Evolutionary conservation across 345 rosid species (phyloP), one percentile per base, ranked within the genome.

Genomic region (Bruguiera gymnorhiza): DNA sequence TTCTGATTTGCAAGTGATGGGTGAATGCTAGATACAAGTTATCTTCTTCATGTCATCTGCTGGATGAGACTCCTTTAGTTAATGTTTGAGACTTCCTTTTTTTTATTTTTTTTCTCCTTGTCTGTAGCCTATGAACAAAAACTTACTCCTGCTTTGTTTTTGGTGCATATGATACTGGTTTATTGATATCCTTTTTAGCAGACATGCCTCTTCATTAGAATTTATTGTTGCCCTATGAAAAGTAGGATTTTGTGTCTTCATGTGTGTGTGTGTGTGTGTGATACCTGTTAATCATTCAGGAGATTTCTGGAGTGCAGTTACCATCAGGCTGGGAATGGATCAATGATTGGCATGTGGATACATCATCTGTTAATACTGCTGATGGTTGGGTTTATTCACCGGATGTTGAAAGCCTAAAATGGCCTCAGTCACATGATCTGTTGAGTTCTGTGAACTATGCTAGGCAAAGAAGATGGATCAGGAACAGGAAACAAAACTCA

Each of bases 301-400:
- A 36, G 64, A 66, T 66, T 51, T 66, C 75, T 48, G 70, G 63
- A 62, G 69, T 75, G n/a, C 70, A 66, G 60, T 73, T 83, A 70
- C 86, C 87, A 26, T 70, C 79, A 3, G 82, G 83, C 50, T 83
- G 89, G 90, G 84, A 83, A 74, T 84, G 90, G 90, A 70, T 80
- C 18, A 83, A 84, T 52, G 85, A 80, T 75, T 88, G 90, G 90
- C 81, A 72, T 69, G 64, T 88, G 79, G 90, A 86, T 70, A 83
- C 70, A 58, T 74, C 82, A 43, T 76, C 83, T 31, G 69, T 76
- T 36, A 68, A 76, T 30, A 75, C 74, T 67, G 68, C 85, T 75
- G 90, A 76, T 75, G 88, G 93, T 69, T 88, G 93, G 93, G 83
- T 81, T 69, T 85, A 84, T 77, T 86, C 90, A 77, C 85, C 88